Conservation (phyloP, 2,329 filamentous ascomycete genomes). For the Diplodia mutila region DNA sequence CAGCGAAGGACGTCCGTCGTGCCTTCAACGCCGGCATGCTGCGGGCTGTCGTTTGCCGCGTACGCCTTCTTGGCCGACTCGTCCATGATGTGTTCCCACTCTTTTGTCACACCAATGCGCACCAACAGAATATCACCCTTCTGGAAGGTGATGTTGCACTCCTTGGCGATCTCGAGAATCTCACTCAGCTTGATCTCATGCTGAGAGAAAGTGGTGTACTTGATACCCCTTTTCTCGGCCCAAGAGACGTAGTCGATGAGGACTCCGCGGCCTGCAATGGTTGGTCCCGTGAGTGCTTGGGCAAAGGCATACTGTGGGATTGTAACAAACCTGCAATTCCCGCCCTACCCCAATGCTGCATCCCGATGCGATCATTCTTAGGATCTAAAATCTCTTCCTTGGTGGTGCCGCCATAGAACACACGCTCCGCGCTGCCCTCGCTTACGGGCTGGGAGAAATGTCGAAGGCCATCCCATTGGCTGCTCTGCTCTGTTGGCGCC, state of each 20-base stretch:
- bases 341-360: constrained; percentile 24
- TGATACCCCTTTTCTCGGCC: constrained; percentile 27
- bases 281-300: background rate
- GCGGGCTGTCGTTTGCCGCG: constrained; percentile 32
- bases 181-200: constrained; percentile 29
- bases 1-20: constrained; percentile 44
- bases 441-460: constrained; percentile 40
- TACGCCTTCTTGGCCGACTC: constrained; percentile 33
- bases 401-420: constrained; percentile 33
- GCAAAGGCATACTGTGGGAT: background rate
- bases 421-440: constrained; percentile 25
- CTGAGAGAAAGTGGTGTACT: constrained; percentile 3
- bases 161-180: constrained; percentile 29
- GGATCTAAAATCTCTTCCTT: constrained; percentile 31
- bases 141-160: constrained; percentile 28
- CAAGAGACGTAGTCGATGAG: constrained; percentile 24
- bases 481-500: constrained; percentile 33
- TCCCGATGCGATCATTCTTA: constrained; percentile 24
- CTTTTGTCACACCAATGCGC: constrained; percentile 41
- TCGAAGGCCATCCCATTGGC: constrained; percentile 43
- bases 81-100: constrained; percentile 36
- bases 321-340: constrained; percentile 12
- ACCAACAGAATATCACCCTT: constrained; percentile 40
- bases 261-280: constrained; percentile 20
- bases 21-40: constrained; percentile 48